Percentiles rank a stretch among this genome's conserved stretches.
Evolutionary conservation across 805 yeast genomes (phyloP).

Genomic region (Cyberlindnera subsufficiens): DNA sequence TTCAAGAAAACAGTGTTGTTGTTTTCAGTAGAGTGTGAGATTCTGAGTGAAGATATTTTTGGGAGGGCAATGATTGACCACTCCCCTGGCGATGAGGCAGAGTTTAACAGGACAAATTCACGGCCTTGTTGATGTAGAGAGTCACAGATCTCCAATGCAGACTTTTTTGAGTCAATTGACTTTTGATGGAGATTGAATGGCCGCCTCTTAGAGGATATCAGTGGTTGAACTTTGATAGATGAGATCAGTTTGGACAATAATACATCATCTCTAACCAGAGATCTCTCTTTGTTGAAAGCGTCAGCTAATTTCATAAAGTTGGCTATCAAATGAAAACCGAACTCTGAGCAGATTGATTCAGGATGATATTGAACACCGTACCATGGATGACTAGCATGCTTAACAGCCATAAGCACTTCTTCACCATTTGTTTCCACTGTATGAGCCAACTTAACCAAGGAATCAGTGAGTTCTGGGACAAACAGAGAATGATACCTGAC

Average conservation of each 20-base stretch:
- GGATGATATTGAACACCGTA: constrained; percentile 98
- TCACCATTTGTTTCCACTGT: constrained; percentile 33
- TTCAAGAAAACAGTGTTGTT: constrained; percentile 4
- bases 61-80: constrained; percentile 87
- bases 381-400: constrained; percentile 56
- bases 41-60: constrained; percentile 32
- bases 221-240: constrained; percentile 16
- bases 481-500: constrained; percentile 88
- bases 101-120: constrained; percentile 61
- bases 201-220: not conserved
- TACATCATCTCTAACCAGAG: constrained; percentile 11
- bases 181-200: constrained; percentile 1
- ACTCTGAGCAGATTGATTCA: constrained; percentile 79
- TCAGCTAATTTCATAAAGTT: constrained; percentile 43
- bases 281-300: constrained; percentile 21
- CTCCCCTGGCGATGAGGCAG: constrained; percentile 79
- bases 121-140: constrained; percentile 22
- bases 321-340: constrained; percentile 52
- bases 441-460: constrained; percentile 54
- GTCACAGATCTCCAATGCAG: constrained; percentile 50
- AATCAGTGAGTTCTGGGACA: constrained; percentile 28
- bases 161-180: not conserved
- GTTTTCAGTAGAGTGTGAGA: constrained; percentile 56
- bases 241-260: constrained; percentile 6
- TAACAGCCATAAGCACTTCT: constrained; percentile 72